Conservation (phyloP, 225 moss, liverwort and hornwort genomes). For the Marchantia polymorpha region DNA sequence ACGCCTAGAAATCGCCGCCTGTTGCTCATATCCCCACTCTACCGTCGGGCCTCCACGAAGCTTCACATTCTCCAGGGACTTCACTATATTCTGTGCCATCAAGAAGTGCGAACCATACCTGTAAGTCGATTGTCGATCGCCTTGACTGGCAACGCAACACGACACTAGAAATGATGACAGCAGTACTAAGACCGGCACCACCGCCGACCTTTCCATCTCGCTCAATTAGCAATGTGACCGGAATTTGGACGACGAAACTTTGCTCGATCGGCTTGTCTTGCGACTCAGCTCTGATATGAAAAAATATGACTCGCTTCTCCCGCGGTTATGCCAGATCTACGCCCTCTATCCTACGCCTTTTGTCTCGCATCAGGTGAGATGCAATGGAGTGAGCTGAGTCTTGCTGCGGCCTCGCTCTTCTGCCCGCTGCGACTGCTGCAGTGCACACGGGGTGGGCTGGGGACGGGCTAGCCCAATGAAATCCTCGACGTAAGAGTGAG, state of each 20-base stretch:
- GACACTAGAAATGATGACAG: conserved; percentile 7
- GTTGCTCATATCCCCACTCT: neutral
- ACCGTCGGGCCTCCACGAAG: neutral
- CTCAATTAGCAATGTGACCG: neutral
- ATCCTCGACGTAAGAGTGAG: neutral
- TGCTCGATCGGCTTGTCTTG: neutral
- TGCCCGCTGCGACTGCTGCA: neutral
- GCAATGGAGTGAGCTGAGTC: neutral
- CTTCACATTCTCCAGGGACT: neutral
- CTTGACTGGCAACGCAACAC: conserved; percentile 34
- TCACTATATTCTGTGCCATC: neutral
- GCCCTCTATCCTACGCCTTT: neutral
- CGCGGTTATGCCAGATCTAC: neutral
- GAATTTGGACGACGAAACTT: neutral
- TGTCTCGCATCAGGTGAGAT: neutral
- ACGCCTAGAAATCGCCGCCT: neutral
- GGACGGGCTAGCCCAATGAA: neutral
- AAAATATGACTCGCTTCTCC: neutral
- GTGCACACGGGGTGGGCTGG: neutral
- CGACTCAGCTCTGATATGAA: neutral
- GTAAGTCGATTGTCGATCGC: conserved; percentile 41
- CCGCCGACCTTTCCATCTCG: conserved; percentile 7
- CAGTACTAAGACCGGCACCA: conserved; percentile 7
- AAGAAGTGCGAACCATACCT: conserved; percentile 24
- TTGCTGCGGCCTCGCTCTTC: too few relatives aligned